These are phyloP conservation scores for Globisporangium uncinulatum DNA, from an alignment of 352 stramenopile species.

Conservation along the genomic window DNA sequence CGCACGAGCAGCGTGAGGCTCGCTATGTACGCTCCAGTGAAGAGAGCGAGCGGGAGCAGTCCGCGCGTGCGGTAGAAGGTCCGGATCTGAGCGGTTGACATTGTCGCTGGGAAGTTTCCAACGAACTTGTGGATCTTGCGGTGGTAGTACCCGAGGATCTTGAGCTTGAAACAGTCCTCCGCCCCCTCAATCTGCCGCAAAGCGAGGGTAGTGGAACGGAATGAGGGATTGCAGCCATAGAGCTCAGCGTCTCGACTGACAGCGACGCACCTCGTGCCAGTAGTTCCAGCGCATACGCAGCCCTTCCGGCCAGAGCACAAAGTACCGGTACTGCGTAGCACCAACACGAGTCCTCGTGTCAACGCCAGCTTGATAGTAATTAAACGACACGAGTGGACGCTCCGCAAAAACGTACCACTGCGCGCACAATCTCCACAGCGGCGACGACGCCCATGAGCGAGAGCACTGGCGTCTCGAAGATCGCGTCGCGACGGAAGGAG, in stretches of 20 bases:
- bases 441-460: conserved; percentile 48
- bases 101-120: conserved; percentile 41
- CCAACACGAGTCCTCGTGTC: neutral
- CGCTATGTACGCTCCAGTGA: conserved; percentile 31
- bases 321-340: conserved; percentile 50
- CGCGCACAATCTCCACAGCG: conserved; percentile 39
- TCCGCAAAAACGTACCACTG: conserved; percentile 26
- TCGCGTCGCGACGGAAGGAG: conserved; percentile 44
- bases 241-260: neutral
- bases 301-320: conserved; percentile 69
- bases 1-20: conserved; percentile 36
- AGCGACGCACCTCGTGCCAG: conserved; percentile 48
- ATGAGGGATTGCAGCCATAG: neutral
- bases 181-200: conserved; percentile 53
- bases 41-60: conserved; percentile 36
- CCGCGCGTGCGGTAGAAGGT: conserved; percentile 45
- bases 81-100: conserved; percentile 42
- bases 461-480: conserved; percentile 57
- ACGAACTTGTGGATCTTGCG: conserved; percentile 77
- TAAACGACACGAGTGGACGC: neutral
- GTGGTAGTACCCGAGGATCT: conserved; percentile 81
- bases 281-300: conserved; percentile 60
- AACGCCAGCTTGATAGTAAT: neutral
- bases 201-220: neutral
- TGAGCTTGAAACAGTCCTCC: conserved; percentile 67